Evolutionary conservation across 1,139 yeast species (phyloP).

Genomic region (Zygoascus hellenicus): DNA sequence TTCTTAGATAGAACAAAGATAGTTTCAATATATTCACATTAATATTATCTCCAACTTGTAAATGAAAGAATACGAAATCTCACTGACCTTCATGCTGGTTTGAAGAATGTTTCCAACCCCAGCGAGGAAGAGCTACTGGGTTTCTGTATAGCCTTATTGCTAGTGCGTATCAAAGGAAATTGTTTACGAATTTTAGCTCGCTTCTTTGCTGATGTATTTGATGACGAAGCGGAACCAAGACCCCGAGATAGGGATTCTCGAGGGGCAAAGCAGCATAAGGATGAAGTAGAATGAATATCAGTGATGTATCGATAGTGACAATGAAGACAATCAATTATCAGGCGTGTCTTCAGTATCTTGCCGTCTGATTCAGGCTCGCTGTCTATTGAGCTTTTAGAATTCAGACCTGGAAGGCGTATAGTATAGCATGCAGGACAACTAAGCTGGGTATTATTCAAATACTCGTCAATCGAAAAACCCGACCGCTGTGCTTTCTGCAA

Average conservation of each 20-base stretch:
- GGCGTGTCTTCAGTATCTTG: neutral
- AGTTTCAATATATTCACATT: slow-evolving; percentile 1
- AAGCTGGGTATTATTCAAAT: slow-evolving; percentile 7
- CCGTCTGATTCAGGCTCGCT: neutral
- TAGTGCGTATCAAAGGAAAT: slow-evolving; percentile 11
- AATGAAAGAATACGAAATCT: neutral
- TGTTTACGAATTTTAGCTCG: slow-evolving; percentile 19
- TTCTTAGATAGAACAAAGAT: neutral
- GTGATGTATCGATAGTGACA: neutral
- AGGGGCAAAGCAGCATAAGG: neutral
- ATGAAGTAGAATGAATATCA: neutral
- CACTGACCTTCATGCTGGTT: neutral
- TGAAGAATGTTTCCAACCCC: slow-evolving; percentile 2
- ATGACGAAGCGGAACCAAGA: slow-evolving; percentile 1
- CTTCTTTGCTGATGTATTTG: slow-evolving; percentile 11
- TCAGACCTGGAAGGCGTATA: slow-evolving; percentile 25
- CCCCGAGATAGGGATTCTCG: neutral
- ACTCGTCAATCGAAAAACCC: slow-evolving; percentile 13
- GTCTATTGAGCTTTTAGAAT: slow-evolving; percentile 16
- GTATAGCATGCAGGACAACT: slow-evolving; percentile 21
- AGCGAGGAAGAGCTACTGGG: neutral
- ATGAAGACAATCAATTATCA: neutral
- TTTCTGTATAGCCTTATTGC: neutral
- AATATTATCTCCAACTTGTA: no score
- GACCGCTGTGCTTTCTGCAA: slow-evolving; percentile 12